Evolutionary conservation across 179 eudicot species (phyloP).

Genomic region (Sideroxylon spinosum): DNA sequence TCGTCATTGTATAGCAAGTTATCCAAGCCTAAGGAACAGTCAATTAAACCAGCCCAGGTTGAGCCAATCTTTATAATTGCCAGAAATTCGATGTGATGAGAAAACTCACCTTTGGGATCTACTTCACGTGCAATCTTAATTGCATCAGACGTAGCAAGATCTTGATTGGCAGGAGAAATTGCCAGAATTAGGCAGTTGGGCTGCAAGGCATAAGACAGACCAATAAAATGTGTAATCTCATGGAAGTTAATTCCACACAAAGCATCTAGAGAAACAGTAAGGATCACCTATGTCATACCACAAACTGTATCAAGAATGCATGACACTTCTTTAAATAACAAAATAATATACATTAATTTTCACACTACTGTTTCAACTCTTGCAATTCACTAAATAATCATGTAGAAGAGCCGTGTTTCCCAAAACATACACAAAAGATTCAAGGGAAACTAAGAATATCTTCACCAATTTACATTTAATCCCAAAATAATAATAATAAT

Average conservation of each 20-base stretch:
- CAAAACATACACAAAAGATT: conserved; percentile 2
- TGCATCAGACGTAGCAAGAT: conserved; percentile 99
- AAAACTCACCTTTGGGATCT: conserved; percentile 70
- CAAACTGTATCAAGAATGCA: not conserved
- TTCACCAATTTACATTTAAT: not conserved
- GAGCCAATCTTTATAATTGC: not conserved
- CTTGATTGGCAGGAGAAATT: conserved; percentile 98
- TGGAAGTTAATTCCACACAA: not conserved
- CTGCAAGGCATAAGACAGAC: conserved; percentile 34
- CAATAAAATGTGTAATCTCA: not conserved
- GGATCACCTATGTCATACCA: not conserved
- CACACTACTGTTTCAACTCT: not conserved
- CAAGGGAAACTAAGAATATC: not conserved
- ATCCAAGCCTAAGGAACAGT: conserved; percentile 3
- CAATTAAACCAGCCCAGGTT: not conserved
- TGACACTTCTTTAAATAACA: conserved; percentile 1
- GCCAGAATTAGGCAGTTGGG: conserved; percentile 95
- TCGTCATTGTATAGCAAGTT: not conserved
- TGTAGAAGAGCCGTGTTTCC: not conserved
- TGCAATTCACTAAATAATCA: not conserved
- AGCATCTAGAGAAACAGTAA: not conserved
- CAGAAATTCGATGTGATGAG: not conserved
- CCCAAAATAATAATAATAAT: too few relatives aligned
- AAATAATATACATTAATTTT: not conserved
- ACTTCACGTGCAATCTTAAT: conserved; percentile 96